A percentile compares a stretch with the other conserved stretches of the same genome.
phyloP scores from a whole-genome alignment of 1,284 basidiomycete species.

The Tremellales sp. region DNA sequence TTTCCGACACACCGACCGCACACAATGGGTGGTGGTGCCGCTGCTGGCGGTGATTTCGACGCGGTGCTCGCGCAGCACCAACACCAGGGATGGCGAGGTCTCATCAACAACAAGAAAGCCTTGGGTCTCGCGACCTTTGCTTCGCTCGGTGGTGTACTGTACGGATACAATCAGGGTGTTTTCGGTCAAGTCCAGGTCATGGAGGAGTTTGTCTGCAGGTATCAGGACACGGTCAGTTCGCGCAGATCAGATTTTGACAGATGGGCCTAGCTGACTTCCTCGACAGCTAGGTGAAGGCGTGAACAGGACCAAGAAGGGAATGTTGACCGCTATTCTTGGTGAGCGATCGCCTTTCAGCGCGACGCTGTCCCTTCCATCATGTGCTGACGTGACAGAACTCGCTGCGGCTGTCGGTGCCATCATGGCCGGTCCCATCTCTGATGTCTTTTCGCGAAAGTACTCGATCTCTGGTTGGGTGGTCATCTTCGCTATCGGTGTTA shows the following conservation, averaged over 20 bases:
- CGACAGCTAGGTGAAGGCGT: slow-evolving; percentile 5
- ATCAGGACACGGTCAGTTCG: slow-evolving; percentile 25
- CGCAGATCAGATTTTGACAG: neutral
- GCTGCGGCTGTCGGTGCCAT: slow-evolving; percentile 41
- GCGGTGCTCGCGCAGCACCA: slow-evolving; percentile 22
- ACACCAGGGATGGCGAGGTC: slow-evolving; percentile 32
- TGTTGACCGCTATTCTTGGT: slow-evolving; percentile 39
- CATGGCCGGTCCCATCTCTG: slow-evolving; percentile 41
- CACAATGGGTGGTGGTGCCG: slow-evolving; percentile 30
- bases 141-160: slow-evolving; percentile 44
- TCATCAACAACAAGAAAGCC: slow-evolving; percentile 33
- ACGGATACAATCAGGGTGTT: slow-evolving; percentile 46
- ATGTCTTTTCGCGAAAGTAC: slow-evolving; percentile 42
- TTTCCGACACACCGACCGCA: too few relatives aligned
- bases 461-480: slow-evolving; percentile 44
- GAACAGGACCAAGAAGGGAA: slow-evolving; percentile 22
- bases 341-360: neutral
- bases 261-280: neutral
- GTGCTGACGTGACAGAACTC: slow-evolving; percentile 22
- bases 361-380: neutral
- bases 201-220: slow-evolving; percentile 32
- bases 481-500: slow-evolving; percentile 42
- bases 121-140: slow-evolving; percentile 37
- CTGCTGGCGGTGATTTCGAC: slow-evolving; percentile 32
- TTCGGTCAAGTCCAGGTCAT: slow-evolving; percentile 47